phyloP scores from a whole-genome alignment of 805 yeast genomes.

The Saturnispora ahearnii region DNA sequence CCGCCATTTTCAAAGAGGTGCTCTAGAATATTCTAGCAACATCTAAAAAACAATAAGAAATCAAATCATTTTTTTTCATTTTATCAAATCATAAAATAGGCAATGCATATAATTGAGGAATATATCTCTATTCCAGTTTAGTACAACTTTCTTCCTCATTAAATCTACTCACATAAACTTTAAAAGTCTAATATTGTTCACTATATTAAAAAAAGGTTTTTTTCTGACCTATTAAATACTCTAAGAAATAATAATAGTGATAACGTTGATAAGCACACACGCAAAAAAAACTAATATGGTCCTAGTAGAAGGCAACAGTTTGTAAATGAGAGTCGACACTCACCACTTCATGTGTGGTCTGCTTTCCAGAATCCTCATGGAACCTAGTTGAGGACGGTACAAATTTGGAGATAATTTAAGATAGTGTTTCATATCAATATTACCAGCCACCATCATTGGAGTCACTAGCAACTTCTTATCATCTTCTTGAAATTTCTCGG shows the following conservation, averaged over 20 bases:
- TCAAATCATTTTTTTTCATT: too few relatives aligned
- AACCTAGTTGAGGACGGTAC: slow-evolving; percentile 49
- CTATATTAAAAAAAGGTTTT: too few relatives aligned
- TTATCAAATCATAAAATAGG: too few relatives aligned
- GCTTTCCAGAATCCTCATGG: slow-evolving; percentile 21
- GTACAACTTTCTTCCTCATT: too few relatives aligned
- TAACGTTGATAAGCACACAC: background rate
- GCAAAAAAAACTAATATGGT: slow-evolving; percentile 4
- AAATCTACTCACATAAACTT: too few relatives aligned
- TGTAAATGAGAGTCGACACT: slow-evolving; percentile 48
- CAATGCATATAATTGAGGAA: too few relatives aligned
- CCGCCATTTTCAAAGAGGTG: background rate
- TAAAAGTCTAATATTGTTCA: too few relatives aligned
- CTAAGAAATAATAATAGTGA: too few relatives aligned
- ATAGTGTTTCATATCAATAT: slow-evolving; percentile 60
- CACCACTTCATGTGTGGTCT: slow-evolving; percentile 51
- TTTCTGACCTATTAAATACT: too few relatives aligned
- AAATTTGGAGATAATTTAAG: slow-evolving; percentile 54
- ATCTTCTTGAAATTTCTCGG: slow-evolving; percentile 16
- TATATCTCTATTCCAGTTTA: too few relatives aligned
- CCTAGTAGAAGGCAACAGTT: slow-evolving; percentile 32
- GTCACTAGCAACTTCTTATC: slow-evolving; percentile 29
- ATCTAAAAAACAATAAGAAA: too few relatives aligned
- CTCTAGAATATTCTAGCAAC: background rate
- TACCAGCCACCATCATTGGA: slow-evolving; percentile 55